Percentiles rank a stretch among this genome's conserved stretches.
Conservation (phyloP, 2,329 filamentous ascomycete genomes). For the Incumbomyces lentus region DNA sequence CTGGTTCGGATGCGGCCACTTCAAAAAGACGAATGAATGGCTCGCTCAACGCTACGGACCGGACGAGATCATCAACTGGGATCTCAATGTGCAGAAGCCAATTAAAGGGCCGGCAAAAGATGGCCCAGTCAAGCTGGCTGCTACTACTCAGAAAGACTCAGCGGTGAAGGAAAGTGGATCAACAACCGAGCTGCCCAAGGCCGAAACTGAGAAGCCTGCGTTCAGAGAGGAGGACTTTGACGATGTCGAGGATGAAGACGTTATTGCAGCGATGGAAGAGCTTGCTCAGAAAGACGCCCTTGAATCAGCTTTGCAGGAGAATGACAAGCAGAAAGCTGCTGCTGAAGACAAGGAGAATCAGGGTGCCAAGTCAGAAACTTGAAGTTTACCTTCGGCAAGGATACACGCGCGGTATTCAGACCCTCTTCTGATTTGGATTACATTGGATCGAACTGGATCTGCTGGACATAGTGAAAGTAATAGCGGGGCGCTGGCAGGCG, state of each 20-base stretch:
- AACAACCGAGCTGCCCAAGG: background rate
- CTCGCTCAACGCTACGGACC: slow-evolving; percentile 65
- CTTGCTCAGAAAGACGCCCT: slow-evolving; percentile 20
- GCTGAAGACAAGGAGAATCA: slow-evolving; percentile 1
- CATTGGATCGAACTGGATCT: too few relatives aligned
- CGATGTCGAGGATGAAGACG: slow-evolving; percentile 33
- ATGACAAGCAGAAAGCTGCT: slow-evolving; percentile 3
- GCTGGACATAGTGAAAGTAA: too few relatives aligned
- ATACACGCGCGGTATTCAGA: too few relatives aligned
- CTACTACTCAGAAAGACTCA: slow-evolving; percentile 7
- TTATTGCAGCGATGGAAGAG: slow-evolving; percentile 32
- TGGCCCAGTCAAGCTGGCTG: slow-evolving; percentile 11
- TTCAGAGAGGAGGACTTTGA: slow-evolving; percentile 19
- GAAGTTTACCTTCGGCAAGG: too few relatives aligned
- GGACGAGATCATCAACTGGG: slow-evolving; percentile 80
- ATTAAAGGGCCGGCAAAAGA: slow-evolving; percentile 11
- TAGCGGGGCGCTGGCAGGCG: too few relatives aligned
- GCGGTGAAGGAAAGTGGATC: slow-evolving; percentile 7
- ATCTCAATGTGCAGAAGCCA: slow-evolving; percentile 36
- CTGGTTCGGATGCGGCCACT: slow-evolving; percentile 76
- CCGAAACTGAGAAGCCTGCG: slow-evolving; percentile 9
- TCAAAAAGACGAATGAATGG: slow-evolving; percentile 77
- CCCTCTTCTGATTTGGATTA: too few relatives aligned
- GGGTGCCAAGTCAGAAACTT: too few relatives aligned
- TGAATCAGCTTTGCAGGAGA: slow-evolving; percentile 23